These are phyloP conservation scores for Saccharomycopsis sp. DNA, from an alignment of 805 yeast species.

Conservation along the genomic window DNA sequence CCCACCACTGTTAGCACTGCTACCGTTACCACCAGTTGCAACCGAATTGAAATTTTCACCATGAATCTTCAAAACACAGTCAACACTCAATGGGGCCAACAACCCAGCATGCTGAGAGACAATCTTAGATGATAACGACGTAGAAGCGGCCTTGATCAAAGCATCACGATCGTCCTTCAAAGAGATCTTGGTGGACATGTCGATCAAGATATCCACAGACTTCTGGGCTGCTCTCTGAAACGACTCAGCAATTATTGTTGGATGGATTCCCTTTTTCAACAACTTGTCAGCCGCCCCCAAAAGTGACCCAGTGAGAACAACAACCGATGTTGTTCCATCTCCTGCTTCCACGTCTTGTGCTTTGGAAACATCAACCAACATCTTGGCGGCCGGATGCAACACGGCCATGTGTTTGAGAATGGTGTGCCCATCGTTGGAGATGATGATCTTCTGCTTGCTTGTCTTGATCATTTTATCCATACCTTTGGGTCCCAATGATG, in stretches of 20 bases:
- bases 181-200: slow-evolving; percentile 77
- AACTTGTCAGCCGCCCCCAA: slow-evolving; percentile 92
- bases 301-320: slow-evolving; percentile 87
- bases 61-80: slow-evolving; percentile 70
- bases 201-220: slow-evolving; percentile 71
- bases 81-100: slow-evolving; percentile 90
- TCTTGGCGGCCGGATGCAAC: slow-evolving; percentile 95
- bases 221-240: slow-evolving; percentile 83
- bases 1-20: too few species aligned
- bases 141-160: slow-evolving; percentile 83
- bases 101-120: slow-evolving; percentile 85
- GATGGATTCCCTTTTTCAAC: slow-evolving; percentile 86
- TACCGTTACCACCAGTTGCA: too few species aligned
- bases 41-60: slow-evolving; percentile 33
- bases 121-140: slow-evolving; percentile 89
- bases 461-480: slow-evolving; percentile 99
- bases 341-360: slow-evolving; percentile 99
- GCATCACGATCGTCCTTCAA: slow-evolving; percentile 74
- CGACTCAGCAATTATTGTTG: slow-evolving; percentile 87
- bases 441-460: slow-evolving; percentile 81
- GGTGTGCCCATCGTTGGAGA: slow-evolving; percentile 97
- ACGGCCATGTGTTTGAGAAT: slow-evolving; percentile 96
- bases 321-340: slow-evolving; percentile 98
- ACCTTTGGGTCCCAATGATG: slow-evolving; percentile 96
- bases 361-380: slow-evolving; percentile 94